Percentiles rank a stretch among this genome's conserved stretches.
Conservation (phyloP, 2,329 filamentous ascomycete species). For the Xylaria sp. region DNA sequence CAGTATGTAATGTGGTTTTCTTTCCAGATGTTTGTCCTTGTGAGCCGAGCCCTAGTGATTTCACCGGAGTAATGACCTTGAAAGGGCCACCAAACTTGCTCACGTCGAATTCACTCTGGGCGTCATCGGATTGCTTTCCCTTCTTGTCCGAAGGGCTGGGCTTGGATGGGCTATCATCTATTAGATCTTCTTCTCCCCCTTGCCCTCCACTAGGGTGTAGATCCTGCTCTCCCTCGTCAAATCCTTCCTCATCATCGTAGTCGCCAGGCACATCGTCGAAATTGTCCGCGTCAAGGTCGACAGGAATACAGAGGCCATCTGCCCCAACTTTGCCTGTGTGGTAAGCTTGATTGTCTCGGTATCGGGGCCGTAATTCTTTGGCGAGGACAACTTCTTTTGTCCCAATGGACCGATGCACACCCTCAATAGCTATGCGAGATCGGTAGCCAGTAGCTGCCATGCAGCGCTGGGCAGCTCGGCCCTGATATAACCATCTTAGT, state of each 20-base stretch:
- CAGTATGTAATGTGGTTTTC: not conserved
- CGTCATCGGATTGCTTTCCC: not conserved
- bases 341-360: slow-evolving; percentile 10
- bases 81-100: not conserved
- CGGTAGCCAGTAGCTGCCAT: slow-evolving; percentile 34
- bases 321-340: not conserved
- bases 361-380: slow-evolving; percentile 22
- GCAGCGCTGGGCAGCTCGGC: slow-evolving; percentile 36
- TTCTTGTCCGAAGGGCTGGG: not conserved
- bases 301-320: slow-evolving; percentile 22
- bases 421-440: slow-evolving; percentile 36
- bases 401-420: slow-evolving; percentile 28
- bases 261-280: not conserved
- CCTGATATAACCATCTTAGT: slow-evolving; percentile 23
- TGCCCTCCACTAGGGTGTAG: not conserved
- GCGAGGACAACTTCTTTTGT: slow-evolving; percentile 11
- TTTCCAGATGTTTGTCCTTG: not conserved
- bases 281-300: not conserved
- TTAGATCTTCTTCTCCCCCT: not conserved
- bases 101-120: not conserved
- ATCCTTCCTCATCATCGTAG: not conserved
- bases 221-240: not conserved
- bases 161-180: not conserved
- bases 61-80: not conserved
- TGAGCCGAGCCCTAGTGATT: not conserved